phyloP scores from a whole-genome alignment of 192 early-diverging fungal species.

The Coemansia sp. region DNA sequence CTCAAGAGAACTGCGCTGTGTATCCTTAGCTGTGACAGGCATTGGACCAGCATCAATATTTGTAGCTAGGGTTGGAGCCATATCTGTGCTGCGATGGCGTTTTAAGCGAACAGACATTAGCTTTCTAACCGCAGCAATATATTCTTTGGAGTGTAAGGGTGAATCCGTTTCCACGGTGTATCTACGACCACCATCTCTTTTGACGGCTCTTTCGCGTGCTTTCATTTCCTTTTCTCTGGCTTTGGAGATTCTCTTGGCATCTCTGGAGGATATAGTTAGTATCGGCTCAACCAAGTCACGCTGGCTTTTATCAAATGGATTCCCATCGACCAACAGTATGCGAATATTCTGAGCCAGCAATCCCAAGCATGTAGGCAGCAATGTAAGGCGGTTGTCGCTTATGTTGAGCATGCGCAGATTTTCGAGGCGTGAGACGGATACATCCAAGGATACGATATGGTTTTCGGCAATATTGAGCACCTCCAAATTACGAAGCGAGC shows the following conservation, averaged over 20 bases:
- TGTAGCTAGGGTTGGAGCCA: neutral
- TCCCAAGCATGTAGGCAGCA: conserved; percentile 41
- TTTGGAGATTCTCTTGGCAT: conserved; percentile 21
- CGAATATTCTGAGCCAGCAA: conserved; percentile 38
- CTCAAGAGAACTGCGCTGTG: conserved; percentile 10
- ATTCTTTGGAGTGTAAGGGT: conserved; percentile 30
- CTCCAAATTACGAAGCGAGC: conserved; percentile 44
- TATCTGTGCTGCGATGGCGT: conserved; percentile 12
- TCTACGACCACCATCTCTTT: conserved; percentile 2
- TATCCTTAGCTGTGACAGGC: neutral
- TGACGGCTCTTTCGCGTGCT: conserved; percentile 17
- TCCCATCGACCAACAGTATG: conserved; percentile 46
- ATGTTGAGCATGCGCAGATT: conserved; percentile 48
- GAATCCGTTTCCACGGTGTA: neutral
- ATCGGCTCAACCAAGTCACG: conserved; percentile 42
- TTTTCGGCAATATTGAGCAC: conserved; percentile 47
- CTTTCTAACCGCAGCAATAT: conserved; percentile 26
- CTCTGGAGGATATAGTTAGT: conserved; percentile 22
- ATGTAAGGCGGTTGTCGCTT: conserved; percentile 42
- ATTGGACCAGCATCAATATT: neutral
- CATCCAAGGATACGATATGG: conserved; percentile 29
- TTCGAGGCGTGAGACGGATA: conserved; percentile 34
- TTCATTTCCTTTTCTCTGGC: conserved; percentile 24
- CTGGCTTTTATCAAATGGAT: conserved; percentile 42
- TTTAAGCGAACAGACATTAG: conserved; percentile 32